These are phyloP conservation scores for Citrus glauca DNA, from an alignment of 345 rosid genomes.

Conservation along the genomic window DNA sequence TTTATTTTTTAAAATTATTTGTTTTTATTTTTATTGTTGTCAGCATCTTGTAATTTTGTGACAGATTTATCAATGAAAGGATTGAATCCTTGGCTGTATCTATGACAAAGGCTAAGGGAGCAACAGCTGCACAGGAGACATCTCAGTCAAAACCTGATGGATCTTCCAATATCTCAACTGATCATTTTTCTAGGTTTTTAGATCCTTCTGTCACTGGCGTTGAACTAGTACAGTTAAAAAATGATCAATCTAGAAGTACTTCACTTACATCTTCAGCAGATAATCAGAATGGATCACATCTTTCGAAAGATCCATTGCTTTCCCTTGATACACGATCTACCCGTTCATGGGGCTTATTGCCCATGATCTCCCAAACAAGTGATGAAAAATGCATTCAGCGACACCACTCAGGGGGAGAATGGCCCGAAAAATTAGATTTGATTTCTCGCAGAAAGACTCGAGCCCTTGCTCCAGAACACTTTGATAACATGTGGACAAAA, in stretches of 20 bases:
- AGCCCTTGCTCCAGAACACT: slow-evolving; percentile 91
- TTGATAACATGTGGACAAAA: slow-evolving; percentile 97
- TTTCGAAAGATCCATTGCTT: slow-evolving; percentile 90
- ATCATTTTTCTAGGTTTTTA: slow-evolving; percentile 60
- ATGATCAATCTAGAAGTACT: slow-evolving; percentile 39
- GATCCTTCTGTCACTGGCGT: slow-evolving; percentile 92
- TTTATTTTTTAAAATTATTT: not conserved
- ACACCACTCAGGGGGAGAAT: slow-evolving; percentile 57
- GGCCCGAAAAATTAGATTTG: slow-evolving; percentile 79
- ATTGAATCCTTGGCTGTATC: slow-evolving; percentile 70
- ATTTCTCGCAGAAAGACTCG: slow-evolving; percentile 81
- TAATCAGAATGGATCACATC: slow-evolving; percentile 32
- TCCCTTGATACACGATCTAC: slow-evolving; percentile 72
- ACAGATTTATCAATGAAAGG: slow-evolving; percentile 92
- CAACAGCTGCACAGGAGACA: slow-evolving; percentile 42
- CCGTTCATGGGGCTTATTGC: slow-evolving; percentile 67
- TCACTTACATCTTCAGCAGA: slow-evolving; percentile 32
- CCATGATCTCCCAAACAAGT: slow-evolving; percentile 42
- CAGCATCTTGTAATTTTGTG: slow-evolving; percentile 14
- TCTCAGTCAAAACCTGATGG: slow-evolving; percentile 54
- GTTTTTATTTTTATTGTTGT: slow-evolving; percentile 9
- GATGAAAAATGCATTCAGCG: slow-evolving; percentile 40
- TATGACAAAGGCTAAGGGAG: slow-evolving; percentile 50
- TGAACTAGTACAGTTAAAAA: slow-evolving; percentile 85
- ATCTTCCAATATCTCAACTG: slow-evolving; percentile 53